Conservation (phyloP, 148 eudicot genomes). For the Cornus suecica region DNA sequence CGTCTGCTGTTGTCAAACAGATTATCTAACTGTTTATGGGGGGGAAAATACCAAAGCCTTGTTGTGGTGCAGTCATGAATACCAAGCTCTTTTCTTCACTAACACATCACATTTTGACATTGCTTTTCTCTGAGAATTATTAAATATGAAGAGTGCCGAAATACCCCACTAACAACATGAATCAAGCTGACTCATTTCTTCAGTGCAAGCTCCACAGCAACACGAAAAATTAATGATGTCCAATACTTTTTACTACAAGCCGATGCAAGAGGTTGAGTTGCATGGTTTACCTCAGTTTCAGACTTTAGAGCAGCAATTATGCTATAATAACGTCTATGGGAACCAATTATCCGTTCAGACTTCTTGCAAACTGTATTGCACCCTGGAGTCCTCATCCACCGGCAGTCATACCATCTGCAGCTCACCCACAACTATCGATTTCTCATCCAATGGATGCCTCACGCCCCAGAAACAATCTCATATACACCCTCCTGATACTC, state of each 20-base stretch:
- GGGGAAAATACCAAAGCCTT: not conserved
- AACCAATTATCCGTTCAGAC: slow-evolving; percentile 7
- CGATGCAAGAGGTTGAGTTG: slow-evolving; percentile 26
- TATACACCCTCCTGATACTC: slow-evolving; percentile 8
- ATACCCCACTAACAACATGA: not conserved
- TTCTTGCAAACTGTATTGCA: slow-evolving; percentile 26
- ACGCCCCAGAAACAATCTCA: slow-evolving; percentile 31
- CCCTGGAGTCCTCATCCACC: slow-evolving; percentile 35
- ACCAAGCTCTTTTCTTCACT: not conserved
- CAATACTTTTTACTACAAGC: slow-evolving; percentile 26
- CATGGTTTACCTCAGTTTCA: slow-evolving; percentile 22
- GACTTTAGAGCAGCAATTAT: slow-evolving; percentile 21
- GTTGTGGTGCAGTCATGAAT: not conserved
- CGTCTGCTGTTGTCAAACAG: not conserved
- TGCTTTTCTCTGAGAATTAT: not conserved
- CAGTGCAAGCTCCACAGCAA: slow-evolving; percentile 23
- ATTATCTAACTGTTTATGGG: not conserved
- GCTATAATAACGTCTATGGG: slow-evolving; percentile 18
- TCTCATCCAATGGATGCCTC: slow-evolving; percentile 27
- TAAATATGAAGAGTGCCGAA: not conserved
- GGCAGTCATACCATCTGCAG: slow-evolving; percentile 19
- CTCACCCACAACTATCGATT: slow-evolving; percentile 26
- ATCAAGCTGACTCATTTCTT: slow-evolving; percentile 1
- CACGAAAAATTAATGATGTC: slow-evolving; percentile 30
- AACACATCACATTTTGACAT: not conserved